Evolutionary conservation across 345 rosid species (phyloP), one percentile per base, ranked within the genome.

Genomic region (Brassica carinata): DNA sequence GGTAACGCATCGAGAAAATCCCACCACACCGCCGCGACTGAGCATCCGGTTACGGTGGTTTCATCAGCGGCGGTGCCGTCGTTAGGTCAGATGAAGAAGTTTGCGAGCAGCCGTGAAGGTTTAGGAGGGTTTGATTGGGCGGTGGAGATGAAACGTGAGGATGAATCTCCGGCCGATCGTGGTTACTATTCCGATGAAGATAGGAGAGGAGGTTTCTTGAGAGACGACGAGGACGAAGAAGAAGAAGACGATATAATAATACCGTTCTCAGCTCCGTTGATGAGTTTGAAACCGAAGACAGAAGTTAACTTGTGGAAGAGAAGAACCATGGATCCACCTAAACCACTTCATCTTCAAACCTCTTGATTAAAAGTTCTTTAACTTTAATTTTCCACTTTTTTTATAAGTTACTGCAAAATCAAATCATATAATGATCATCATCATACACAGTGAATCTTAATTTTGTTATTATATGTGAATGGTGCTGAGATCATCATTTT

Each of bases 221-320:
- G 61, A 15, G 85, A 36, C n/a, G n/a, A n/a, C 2, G 79, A 82
- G 10, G 78, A 72, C 10, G 84, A 81, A 1, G 81, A 82, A 0
- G 77, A n/a, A n/a, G n/a, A 83, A 27, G 84, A 85, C 4, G 86
- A 79, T 1, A 72, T 77, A 11, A 87, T 78, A 0, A 85, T 93
- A n/a, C 94, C 98, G 3, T 91, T 89, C 81, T 93, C 98, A 31
- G 97, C 96, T 29, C 94, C 97, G 2, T 85, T 93, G 11, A 55
- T 93, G 11, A 55, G 73, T 58, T 75, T 86, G 86, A 85, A 79
- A 71, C 91, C 94, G 45, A 88, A 78, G 85, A 83, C 87, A 81
- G 98, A 96, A 85, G 76, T 96, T 55, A 93, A 91, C 80, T 71
- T 96, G 71, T 96, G 99, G 99, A 89, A 89, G 85, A 85, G 98